These are phyloP conservation scores for Leccinum subtestaceum DNA, from an alignment of 768 basidiomycete genomes.

Conservation along the genomic window DNA sequence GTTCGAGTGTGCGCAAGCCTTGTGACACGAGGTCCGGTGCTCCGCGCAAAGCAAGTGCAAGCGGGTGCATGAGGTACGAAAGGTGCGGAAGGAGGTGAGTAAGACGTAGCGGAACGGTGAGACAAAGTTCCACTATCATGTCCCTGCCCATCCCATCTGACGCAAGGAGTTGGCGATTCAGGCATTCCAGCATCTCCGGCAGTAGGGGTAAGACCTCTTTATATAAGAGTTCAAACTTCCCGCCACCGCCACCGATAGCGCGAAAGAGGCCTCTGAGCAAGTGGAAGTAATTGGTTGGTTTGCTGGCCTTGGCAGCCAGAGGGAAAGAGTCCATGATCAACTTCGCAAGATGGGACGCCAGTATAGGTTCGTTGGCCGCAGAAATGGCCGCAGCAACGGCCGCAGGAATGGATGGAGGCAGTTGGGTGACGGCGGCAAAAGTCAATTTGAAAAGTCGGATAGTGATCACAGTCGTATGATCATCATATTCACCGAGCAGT, in stretches of 20 bases:
- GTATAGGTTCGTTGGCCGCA: constrained; percentile 78
- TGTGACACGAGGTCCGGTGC: constrained; percentile 89
- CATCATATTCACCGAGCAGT: constrained; percentile 80
- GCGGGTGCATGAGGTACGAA: constrained; percentile 92
- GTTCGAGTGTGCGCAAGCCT: constrained; percentile 91
- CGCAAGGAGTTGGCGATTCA: constrained; percentile 85
- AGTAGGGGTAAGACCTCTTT: constrained; percentile 94
- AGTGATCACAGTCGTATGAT: constrained; percentile 75
- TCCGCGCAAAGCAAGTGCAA: constrained; percentile 87
- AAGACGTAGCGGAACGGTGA: constrained; percentile 92
- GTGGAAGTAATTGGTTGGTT: constrained; percentile 90
- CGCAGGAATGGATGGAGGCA: background rate
- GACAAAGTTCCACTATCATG: constrained; percentile 94
- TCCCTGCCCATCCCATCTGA: constrained; percentile 83
- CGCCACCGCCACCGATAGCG: constrained; percentile 87
- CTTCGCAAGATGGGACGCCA: constrained; percentile 91
- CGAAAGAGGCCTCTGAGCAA: constrained; percentile 90
- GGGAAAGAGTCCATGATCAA: constrained; percentile 96
- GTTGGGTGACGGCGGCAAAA: constrained; percentile 78
- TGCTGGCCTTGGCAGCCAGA: constrained; percentile 85
- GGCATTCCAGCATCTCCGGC: constrained; percentile 94
- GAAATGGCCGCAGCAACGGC: constrained; percentile 38
- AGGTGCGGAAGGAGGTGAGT: constrained; percentile 96
- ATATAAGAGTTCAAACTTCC: constrained; percentile 90
- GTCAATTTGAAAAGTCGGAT: constrained; percentile 95